Base-by-base conservation (phyloP, 2,329 filamentous ascomycete species). In the Phaeosphaeriaceae sp. region DNA sequence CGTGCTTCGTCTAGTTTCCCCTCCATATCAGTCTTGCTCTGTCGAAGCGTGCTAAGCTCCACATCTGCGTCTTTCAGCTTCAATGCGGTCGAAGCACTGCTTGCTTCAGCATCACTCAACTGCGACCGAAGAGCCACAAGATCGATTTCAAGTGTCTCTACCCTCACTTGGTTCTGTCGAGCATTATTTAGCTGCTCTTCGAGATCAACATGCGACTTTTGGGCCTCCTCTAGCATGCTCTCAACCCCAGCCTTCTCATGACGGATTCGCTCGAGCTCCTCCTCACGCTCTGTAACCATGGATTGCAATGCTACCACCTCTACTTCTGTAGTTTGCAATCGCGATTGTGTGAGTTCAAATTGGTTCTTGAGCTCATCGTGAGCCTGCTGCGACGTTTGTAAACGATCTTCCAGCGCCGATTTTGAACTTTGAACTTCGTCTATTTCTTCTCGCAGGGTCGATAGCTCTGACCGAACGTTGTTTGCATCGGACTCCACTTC, bases 151-250 rank as follows among this genome's bases (percentile, higher is more conserved):
- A 70, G 52, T 17, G 42, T 34, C 21, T 63, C 63, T 6, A 47
- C 49, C 11, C 53, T 46, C 1, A 33, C 42, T 3, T 60, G 58
- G n/a, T 23, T 37, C 17, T 52, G 23, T 6, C 50, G 60, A 13
- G 59, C 54, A 16, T 47, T 30, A 5, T 20, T 45, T 9, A 70
- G 52, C 33, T 65, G 60, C 3, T 50, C 41, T 12, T 68, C 57
- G 21, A 72, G 53, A 13, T 45, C 40, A 16, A 20, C 29, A 15
- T 64, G 65, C 6, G 54, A 28, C 28, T 42, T 28, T 2, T 37
- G 38, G 1, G 55, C 52, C 13, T 53, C 52, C 20, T 60, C 44
- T 5, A 68, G 57, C 13, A 52, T 54, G 9, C 45, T 52, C 13
- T 64, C 58, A 2, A 60, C 40, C 17, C 52, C 48, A 9, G 40